Base-by-base conservation (phyloP, 176 grass and related monocot genomes). In the Triticum timopheevii region DNA sequence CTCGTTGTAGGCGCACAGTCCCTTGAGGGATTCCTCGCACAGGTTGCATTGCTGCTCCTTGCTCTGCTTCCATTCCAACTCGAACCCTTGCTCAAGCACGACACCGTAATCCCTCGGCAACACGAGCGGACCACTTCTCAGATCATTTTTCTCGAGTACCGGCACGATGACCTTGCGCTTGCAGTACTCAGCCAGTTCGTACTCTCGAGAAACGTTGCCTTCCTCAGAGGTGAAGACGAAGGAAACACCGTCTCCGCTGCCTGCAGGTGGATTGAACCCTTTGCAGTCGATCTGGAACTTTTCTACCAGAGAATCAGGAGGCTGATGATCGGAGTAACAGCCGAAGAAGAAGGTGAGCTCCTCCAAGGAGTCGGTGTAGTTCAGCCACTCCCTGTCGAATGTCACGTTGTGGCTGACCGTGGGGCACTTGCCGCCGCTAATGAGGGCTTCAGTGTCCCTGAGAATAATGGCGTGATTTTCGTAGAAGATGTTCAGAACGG, bases 151-250 rank as follows among this genome's bases (percentile, higher is more conserved):
- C 0, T 1, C 0, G 39, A 40, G 9, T 19, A 85, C 49, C 0
- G 88, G 88, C 69, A 35, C 69, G 47, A 16, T 0, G 34, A 88
- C 2, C 0, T 10, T 0, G 0, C 12, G 0, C 0, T 0, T 0
- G 72, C 91, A 93, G 16, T 36, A 0, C 0, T 0, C 0, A 7
- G 0, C 31, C 77, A 84, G 4, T 0, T 82, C 13, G 4, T 3
- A 0, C 0, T 77, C 40, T 0, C 2, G 0, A 23, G 1, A 1
- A 4, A 2, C 0, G 0, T 0, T 4, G 4, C 0, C 10, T 0
- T 77, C 15, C 0, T 17, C 20, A 1, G 45, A 0, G 7, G 1
- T 7, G 30, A 64, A 1, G 13, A 86, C 88, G 30, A 80, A 90
- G 9, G 84, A 64, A 6, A 2, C 1, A 47, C 35, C n/a, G 0